Evolutionary conservation across 2,329 filamentous ascomycete species (phyloP).

Genomic region (Fusarium burgessii): DNA sequence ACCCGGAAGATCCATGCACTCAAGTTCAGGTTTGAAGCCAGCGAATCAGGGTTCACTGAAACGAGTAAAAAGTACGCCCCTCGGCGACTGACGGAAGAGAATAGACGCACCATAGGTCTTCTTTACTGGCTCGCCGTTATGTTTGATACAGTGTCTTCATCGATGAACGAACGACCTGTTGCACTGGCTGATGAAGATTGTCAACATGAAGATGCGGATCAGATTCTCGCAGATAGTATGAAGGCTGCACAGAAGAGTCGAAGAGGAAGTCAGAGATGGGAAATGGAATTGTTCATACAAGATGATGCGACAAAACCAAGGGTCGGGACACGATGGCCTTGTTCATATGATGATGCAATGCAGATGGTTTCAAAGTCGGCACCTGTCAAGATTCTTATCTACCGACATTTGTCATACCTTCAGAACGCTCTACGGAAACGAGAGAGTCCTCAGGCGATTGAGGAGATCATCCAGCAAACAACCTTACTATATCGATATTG

Average conservation of each 20-base stretch:
- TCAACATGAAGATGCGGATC: background rate
- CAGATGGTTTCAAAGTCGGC: background rate
- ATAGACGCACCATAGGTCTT: rapidly evolving
- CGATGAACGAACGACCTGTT: background rate
- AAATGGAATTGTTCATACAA: background rate
- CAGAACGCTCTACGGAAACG: background rate
- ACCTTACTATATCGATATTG: background rate
- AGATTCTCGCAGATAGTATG: background rate
- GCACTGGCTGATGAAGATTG: background rate
- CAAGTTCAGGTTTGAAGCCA: background rate
- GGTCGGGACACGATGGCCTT: background rate
- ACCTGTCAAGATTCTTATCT: rapidly evolving
- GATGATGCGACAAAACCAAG: background rate
- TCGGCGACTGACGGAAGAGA: background rate
- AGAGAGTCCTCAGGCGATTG: background rate
- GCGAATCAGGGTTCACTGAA: background rate
- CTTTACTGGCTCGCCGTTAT: background rate
- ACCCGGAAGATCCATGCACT: background rate
- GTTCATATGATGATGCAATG: background rate
- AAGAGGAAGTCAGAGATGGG: background rate
- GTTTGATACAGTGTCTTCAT: background rate
- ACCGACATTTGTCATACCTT: background rate
- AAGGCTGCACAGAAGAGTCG: rapidly evolving
- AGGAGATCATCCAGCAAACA: background rate
- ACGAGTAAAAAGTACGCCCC: background rate